A percentile compares a stretch with the other conserved stretches of the same genome.
Evolutionary conservation across 2,329 filamentous ascomycete genomes (phyloP).

Genomic region (Ceratocystis eucalypticola): DNA sequence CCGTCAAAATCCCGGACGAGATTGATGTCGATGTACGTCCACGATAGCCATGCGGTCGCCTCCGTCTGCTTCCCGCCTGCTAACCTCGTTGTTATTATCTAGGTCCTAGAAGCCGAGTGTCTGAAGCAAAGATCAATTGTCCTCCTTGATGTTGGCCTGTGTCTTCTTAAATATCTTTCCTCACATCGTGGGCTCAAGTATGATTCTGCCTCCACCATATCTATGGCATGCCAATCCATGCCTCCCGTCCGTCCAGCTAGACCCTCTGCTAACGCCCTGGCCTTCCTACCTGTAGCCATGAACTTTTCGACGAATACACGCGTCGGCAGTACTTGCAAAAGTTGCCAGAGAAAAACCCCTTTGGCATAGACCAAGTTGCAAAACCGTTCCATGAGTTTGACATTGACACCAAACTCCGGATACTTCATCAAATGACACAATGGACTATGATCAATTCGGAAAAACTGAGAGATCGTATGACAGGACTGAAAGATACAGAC

Average conservation of each 20-base stretch:
- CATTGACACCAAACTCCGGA: conserved; percentile 62
- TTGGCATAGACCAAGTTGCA: conserved; percentile 62
- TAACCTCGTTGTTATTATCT: not conserved
- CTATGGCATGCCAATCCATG: not conserved
- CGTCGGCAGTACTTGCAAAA: conserved; percentile 79
- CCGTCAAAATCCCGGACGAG: conserved; percentile 77
- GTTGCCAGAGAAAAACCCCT: conserved; percentile 67
- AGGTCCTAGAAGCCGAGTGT: conserved; percentile 85
- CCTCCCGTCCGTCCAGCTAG: not conserved
- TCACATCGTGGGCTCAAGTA: conserved; percentile 88
- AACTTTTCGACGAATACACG: conserved; percentile 87
- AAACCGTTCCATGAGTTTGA: conserved; percentile 69
- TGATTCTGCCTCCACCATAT: conserved; percentile 26
- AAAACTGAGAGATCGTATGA: conserved; percentile 72
- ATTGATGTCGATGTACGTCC: conserved; percentile 68
- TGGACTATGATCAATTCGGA: conserved; percentile 85
- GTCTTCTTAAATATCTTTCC: conserved; percentile 81
- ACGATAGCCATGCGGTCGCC: not conserved
- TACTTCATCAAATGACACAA: conserved; percentile 77
- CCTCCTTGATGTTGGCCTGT: conserved; percentile 69
- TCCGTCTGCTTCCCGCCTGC: not conserved
- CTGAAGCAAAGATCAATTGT: conserved; percentile 63
- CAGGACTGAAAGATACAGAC: conserved; percentile 65
- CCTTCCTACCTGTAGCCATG: conserved; percentile 41
- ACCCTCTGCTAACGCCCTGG: conserved; percentile 17